Percentiles rank a stretch among this genome's conserved stretches.
Conservation (phyloP, 2,329 filamentous ascomycete genomes). For the Stromatinia cepivora region DNA sequence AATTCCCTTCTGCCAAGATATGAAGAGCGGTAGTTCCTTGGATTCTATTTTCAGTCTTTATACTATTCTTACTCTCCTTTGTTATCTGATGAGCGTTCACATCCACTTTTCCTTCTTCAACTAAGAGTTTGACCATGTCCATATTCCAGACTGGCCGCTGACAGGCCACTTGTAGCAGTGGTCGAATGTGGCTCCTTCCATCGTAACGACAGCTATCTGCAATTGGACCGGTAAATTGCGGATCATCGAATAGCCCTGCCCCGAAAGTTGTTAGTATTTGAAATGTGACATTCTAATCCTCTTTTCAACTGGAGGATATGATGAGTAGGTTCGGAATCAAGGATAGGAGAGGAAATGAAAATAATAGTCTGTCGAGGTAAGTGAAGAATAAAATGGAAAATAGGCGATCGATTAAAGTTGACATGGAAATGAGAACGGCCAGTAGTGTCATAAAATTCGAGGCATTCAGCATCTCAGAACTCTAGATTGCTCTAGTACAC, state of each 20-base stretch:
- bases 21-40: slow-evolving; percentile 25
- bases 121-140: slow-evolving; percentile 41
- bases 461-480: background rate
- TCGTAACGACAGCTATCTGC: rapidly evolving
- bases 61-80: background rate
- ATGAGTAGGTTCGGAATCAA: background rate
- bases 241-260: slow-evolving; percentile 21
- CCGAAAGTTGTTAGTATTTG: background rate
- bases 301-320: background rate
- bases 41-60: background rate
- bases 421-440: background rate
- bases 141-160: slow-evolving; percentile 40
- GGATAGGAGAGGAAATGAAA: background rate
- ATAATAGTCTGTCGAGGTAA: background rate
- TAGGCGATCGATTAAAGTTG: too few relatives aligned
- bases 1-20: slow-evolving; percentile 16
- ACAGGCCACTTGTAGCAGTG: slow-evolving; percentile 15
- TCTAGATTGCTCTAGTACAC: background rate
- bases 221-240: background rate
- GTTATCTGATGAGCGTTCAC: slow-evolving; percentile 33
- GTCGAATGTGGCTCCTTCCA: background rate
- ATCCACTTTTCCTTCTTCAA: slow-evolving; percentile 42
- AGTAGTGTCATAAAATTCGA: background rate
- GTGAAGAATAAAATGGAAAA: background rate
- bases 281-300: background rate